Conservation (phyloP, 2,329 filamentous ascomycete species). For the Chaetomiaceae sp. region DNA sequence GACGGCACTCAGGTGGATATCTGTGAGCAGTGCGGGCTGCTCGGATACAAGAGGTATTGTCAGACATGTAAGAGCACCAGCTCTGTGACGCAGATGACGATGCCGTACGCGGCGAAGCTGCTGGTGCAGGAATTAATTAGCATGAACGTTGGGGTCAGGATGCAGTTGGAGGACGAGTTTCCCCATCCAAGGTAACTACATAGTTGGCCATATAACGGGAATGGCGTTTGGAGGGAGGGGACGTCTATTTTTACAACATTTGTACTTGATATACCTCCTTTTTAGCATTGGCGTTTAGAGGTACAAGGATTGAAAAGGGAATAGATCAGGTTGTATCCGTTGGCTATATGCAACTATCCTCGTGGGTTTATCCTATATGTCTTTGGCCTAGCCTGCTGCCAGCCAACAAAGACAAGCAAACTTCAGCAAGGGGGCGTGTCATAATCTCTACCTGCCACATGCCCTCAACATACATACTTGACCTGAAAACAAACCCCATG, state of each 20-base stretch:
- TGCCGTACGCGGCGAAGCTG: constrained; percentile 96
- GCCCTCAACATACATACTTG: too few relatives aligned
- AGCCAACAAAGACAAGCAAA: too few relatives aligned
- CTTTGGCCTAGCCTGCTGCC: too few relatives aligned
- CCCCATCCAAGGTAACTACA: constrained; percentile 51
- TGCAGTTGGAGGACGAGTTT: constrained; percentile 93
- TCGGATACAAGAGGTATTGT: constrained; percentile 94
- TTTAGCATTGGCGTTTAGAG: too few relatives aligned
- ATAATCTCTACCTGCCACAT: too few relatives aligned
- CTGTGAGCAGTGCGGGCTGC: constrained; percentile 88
- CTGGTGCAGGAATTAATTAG: constrained; percentile 93
- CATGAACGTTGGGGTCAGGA: constrained; percentile 94
- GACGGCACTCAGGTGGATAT: constrained; percentile 90
- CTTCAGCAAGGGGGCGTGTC: too few relatives aligned
- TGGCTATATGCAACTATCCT: too few relatives aligned
- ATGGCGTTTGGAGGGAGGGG: neutral
- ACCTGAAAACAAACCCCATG: too few relatives aligned
- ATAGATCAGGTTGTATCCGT: too few relatives aligned
- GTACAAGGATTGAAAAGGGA: too few relatives aligned
- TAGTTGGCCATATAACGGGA: neutral
- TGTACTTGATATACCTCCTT: too few relatives aligned
- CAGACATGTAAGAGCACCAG: constrained; percentile 84
- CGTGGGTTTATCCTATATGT: too few relatives aligned
- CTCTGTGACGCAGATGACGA: constrained; percentile 85
- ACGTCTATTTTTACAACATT: neutral